Evolutionary conservation across 768 basidiomycete species (phyloP), one percentile per base, ranked within the genome.

Genomic region (Xerocomellus dryophilus): DNA sequence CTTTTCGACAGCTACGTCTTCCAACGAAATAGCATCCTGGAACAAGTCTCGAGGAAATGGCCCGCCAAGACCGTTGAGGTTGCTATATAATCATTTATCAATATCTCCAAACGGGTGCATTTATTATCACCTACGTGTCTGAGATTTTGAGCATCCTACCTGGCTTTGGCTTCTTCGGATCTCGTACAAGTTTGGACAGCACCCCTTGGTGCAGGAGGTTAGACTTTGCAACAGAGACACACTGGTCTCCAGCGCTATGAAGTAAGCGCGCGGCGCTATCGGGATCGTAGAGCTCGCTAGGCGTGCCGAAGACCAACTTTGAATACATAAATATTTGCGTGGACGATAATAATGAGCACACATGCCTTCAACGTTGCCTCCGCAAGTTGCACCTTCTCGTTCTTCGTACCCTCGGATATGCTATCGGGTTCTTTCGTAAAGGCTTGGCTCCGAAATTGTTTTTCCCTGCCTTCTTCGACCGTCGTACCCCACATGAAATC

Each of bases 251-350:
- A 20, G 78, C 74, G 45, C 72, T 74, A 40, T 75, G 77, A 15
- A 94, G 75, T 41, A 93, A 64, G 2, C 67, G 61, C 0, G 85
- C 76, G 1, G 82, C 91, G 18, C 62, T 63, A n/a, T 82, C 79
- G 3, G 81, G 67, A 50, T 88, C 76, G 64, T 92, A 94, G 20
- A 70, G 71, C 53, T 90, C 90, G 56, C 76, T 74, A 2, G 89
- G 84, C 1, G 85, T 85, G 12, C 88, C 85, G 47, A 93, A 77
- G 6, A 81, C 80, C 86, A 93, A 89, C 92, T 93, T 50, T 36
- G 5, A 51, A 47, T 23, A 18, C 25, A 34, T 62, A n/a, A 55
- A 48, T 27, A 45, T 31, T 5, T 31, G 40, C 7, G 27, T 18
- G n/a, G 21, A 45, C 18, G 5, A 21, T 35, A 23, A 29, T 25